A percentile compares a stretch with the other conserved stretches of the same genome.
These are phyloP conservation scores for Monosporozyma servazzii DNA, from an alignment of 805 yeast genomes.

Conservation along the genomic window DNA sequence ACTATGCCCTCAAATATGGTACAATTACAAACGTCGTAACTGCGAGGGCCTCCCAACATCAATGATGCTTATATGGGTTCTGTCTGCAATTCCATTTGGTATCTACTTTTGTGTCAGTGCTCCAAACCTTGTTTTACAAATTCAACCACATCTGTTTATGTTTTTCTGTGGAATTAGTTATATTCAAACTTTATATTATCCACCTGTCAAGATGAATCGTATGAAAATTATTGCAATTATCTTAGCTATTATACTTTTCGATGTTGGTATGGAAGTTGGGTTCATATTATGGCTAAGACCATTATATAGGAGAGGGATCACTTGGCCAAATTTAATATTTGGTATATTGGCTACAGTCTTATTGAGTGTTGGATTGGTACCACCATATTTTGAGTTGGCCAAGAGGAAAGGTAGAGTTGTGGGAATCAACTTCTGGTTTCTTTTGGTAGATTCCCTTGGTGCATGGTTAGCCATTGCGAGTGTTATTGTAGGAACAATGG, in stretches of 20 bases:
- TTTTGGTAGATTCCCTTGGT: slow-evolving; percentile 68
- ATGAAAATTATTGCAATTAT: slow-evolving; percentile 32
- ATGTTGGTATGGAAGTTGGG: slow-evolving; percentile 59
- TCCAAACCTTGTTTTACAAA: slow-evolving; percentile 65
- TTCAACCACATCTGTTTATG: slow-evolving; percentile 83
- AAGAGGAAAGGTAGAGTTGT: slow-evolving; percentile 77
- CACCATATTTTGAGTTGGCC: slow-evolving; percentile 79
- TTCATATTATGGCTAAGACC: slow-evolving; percentile 63
- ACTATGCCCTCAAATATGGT: slow-evolving; percentile 70
- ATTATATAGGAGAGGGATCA: slow-evolving; percentile 38
- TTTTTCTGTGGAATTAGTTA: slow-evolving; percentile 58
- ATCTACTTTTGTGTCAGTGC: slow-evolving; percentile 69
- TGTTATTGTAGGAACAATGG: slow-evolving; percentile 52
- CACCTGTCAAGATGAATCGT: slow-evolving; percentile 44
- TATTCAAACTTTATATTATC: slow-evolving; percentile 61
- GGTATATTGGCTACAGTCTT: slow-evolving; percentile 78
- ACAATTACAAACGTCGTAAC: slow-evolving; percentile 75
- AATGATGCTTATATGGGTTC: slow-evolving; percentile 80
- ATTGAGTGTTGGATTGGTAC: slow-evolving; percentile 69
- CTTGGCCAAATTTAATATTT: slow-evolving; percentile 73
- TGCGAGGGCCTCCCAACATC: slow-evolving; percentile 61
- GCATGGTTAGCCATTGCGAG: slow-evolving; percentile 70
- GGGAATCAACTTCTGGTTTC: slow-evolving; percentile 78
- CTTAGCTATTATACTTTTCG: slow-evolving; percentile 32
- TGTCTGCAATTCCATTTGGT: slow-evolving; percentile 71